A percentile compares a stretch with the other conserved stretches of the same genome.
phyloP scores from a whole-genome alignment of 2,329 filamentous ascomycete species.

The Oidium heveae region DNA sequence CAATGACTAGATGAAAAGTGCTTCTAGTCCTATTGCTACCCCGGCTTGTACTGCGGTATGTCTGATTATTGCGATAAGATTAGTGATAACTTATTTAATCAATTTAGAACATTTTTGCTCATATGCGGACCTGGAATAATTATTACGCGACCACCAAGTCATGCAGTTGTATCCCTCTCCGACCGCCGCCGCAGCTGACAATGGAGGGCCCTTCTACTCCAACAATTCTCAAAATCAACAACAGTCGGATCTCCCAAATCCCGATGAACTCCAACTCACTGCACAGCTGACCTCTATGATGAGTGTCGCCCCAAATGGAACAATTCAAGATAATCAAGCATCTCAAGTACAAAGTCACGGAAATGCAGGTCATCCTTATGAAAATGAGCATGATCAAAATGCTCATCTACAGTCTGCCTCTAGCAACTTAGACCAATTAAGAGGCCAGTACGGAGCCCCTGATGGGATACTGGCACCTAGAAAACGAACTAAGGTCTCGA shows the following conservation, averaged over 20 bases:
- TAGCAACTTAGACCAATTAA: constrained; percentile 14
- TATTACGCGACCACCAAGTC: not conserved
- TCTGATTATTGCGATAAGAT: not conserved
- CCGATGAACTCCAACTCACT: constrained; percentile 21
- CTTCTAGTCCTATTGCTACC: not conserved
- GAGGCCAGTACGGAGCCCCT: constrained; percentile 19
- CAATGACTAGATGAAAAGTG: not conserved
- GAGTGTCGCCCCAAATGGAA: constrained; percentile 14
- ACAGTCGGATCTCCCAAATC: constrained; percentile 9
- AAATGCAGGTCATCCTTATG: constrained; percentile 15
- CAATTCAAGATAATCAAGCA: constrained; percentile 17
- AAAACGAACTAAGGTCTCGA: constrained; percentile 66
- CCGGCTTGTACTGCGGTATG: not conserved
- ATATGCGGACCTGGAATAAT: constrained; percentile 6
- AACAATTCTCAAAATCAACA: constrained; percentile 8
- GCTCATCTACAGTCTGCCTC: constrained; percentile 7
- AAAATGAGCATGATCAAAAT: constrained; percentile 11
- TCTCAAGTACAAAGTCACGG: constrained; percentile 10
- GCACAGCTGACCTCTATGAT: constrained; percentile 22
- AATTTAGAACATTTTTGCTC: not conserved
- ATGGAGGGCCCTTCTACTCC: constrained; percentile 11
- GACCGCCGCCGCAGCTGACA: constrained; percentile 9
- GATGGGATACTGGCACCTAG: constrained; percentile 27
- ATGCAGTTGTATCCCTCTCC: constrained; percentile 11
- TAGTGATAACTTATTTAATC: not conserved